Evolutionary conservation across 2,329 filamentous ascomycete genomes (phyloP), one percentile per base, ranked within the genome.

Genomic region (Aspergillus alliaceus): DNA sequence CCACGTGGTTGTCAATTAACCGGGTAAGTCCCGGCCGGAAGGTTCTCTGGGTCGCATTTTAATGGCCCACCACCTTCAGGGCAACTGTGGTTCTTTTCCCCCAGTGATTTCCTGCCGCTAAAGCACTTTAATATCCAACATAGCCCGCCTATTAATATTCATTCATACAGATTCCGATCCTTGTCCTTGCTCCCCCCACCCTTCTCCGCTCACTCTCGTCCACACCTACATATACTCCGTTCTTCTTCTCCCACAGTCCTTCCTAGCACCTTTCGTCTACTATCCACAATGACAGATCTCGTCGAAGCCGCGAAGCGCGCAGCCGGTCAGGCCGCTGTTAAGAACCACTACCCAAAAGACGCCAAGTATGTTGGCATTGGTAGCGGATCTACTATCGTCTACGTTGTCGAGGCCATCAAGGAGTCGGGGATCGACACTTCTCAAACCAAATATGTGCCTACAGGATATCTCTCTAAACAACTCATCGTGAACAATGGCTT

Each of bases 391-490:
- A 88, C 86, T 20, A 86, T 88, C 59, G 82, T 87, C 65, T 88
- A 88, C 71, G 86, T 87, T 57, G 85, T 88, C 58, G 84, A 88
- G 66, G 86, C 86, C 27, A 88, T 88, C 70, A 79, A 79, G 61
- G 75, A 75, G 51, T 73, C 81, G 18, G 75, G 73, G 3, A 59
- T 76, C 11, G 75, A 80, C 40, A 78, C 77, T 40, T 74, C 73
- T 14, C 59, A 78, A 63, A 96, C 96, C 80, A 87, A 85, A 69
- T 99, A 97, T 76, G 84, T 96, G 29, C 93, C 95, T 6, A 99
- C 95, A 0, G 95, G 95, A 24, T 93, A 88, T 79, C 92, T 96
- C 72, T 95, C 90, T 42, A 91, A 91, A 65, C 89, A 92, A 67
- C 85, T 97, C 53, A 96, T 99, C 69, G 84, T 91, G 60, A 79